Base-by-base conservation (phyloP, 768 basidiomycete species). In the Austroboletus eburneus region DNA sequence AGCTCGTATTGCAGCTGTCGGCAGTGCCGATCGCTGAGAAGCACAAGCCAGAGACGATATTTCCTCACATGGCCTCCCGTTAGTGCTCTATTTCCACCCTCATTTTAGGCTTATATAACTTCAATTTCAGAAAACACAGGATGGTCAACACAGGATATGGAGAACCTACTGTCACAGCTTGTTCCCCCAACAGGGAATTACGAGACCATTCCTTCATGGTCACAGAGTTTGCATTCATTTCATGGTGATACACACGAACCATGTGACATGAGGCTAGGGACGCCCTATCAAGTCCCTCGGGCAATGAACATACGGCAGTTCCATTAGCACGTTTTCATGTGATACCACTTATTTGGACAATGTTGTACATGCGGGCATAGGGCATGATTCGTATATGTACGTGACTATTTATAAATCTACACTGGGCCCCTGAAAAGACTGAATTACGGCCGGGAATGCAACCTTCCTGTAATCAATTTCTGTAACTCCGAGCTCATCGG, bases 121-220 rank as follows among this genome's bases (percentile, higher is more conserved):
- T 32, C 17, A n/a, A n/a, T n/a, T n/a, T n/a, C 34, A 59, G 59
- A 46, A 50, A 46, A 52, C 8, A 13, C 33, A 42, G 23, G 34
- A 45, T 49, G 46, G 50, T 18, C 53, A 36, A 40, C 22, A 16
- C 46, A 51, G 29, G 42, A 29, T 7, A 29, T 29, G 29, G 29
- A 29, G 29, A 7, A 29, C 29, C 13, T 13, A 29, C 29, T 29
- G 13, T 13, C 29, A n/a, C 46, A 46, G 25, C 25, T 33, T 44
- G 34, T 48, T 23, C 44, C 39, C 14, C 46, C 39, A 18, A 14
- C 9, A 24, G 47, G 24, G 47, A 20, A 45, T 29, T 45, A 50
- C 34, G 46, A 35, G 7, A 48, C 36, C 3, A n/a, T 27, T 12
- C 21, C 43, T 3, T 39, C 22, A 35, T 58, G 59, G 56, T 16